Base-by-base conservation (phyloP, 2,329 filamentous ascomycete species). In the Fusarium falciforme region DNA sequence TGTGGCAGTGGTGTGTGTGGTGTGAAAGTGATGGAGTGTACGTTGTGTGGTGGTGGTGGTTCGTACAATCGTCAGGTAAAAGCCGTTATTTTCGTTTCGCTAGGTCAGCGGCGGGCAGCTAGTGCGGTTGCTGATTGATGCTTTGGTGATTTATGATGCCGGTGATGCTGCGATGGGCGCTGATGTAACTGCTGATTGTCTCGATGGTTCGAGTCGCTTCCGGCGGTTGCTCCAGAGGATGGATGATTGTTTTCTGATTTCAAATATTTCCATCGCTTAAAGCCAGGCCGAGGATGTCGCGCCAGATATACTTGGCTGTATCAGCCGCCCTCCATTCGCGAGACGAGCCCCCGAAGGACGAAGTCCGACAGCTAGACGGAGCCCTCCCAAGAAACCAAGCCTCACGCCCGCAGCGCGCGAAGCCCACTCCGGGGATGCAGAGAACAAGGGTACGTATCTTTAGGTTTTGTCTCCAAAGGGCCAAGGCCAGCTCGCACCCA, bases 121-220 rank as follows among this genome's bases (percentile, higher is more conserved):
- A 60, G 52, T 55, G 40, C 36, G 33, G 42, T 57, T 58, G 58
- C 60, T 63, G 58, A 57, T 63, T 74, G 64, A 71, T 42, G 71
- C 36, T 62, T 74, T 64, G 67, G 71, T 73, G 65, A 70, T 74
- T 69, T 62, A 74, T 75, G 72, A 75, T 75, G 72, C 55, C 38
- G 67, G 61, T 68, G 65, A 70, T 69, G 67, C 54, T 58, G 12
- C 17, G 44, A 52, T 67, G 58, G 36, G 44, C 64, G 63, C 55
- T 29, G 58, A 59, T 54, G 63, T 64, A 52, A 64, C 66, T 73
- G 72, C 61, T 74, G 69, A 70, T 73, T 70, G 64, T 73, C 42
- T 58, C 57, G 54, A 44, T 62, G 59, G 59, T 73, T 64, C 68
- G 68, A 52, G 72, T 58, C 40, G 60, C 55, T 75, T 74, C 72